phyloP scores from a whole-genome alignment of 1,284 basidiomycete species.

The Tremellales sp. region DNA sequence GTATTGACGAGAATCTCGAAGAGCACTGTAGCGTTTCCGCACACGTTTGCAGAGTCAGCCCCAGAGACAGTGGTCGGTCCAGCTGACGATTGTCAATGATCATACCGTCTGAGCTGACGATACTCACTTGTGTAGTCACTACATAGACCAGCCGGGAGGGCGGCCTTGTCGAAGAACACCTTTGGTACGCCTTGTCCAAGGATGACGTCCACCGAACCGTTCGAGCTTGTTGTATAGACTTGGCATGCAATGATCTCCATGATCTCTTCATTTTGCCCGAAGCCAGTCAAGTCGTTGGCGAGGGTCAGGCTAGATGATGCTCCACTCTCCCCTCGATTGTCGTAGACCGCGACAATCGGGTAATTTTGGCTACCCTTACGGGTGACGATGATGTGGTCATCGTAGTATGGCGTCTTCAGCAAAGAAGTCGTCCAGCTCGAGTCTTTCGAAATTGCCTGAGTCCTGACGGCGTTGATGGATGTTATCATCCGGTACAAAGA shows the following conservation, averaged over 20 bases:
- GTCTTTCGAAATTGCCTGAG: conserved; percentile 1
- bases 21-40: neutral
- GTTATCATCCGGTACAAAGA: conserved; percentile 3
- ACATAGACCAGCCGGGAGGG: neutral
- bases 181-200: too few relatives aligned
- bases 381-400: neutral
- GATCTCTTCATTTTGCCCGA: neutral
- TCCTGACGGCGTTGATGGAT: neutral
- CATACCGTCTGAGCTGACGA: too few relatives aligned
- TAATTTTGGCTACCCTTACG: neutral
- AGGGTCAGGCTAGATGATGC: neutral
- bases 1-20: neutral
- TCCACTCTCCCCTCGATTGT: neutral
- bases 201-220: too few relatives aligned
- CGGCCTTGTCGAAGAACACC: neutral
- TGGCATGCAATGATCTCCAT: too few relatives aligned
- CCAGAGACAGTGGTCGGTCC: too few relatives aligned
- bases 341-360: conserved; percentile 2
- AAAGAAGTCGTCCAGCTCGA: neutral
- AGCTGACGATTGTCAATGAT: too few relatives aligned
- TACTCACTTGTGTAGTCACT: neutral
- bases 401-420: neutral
- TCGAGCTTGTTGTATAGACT: too few relatives aligned
- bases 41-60: neutral
- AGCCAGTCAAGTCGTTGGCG: neutral